Conservation (phyloP, 2,329 filamentous ascomycete genomes). For the Colletotrichum zoysiae region DNA sequence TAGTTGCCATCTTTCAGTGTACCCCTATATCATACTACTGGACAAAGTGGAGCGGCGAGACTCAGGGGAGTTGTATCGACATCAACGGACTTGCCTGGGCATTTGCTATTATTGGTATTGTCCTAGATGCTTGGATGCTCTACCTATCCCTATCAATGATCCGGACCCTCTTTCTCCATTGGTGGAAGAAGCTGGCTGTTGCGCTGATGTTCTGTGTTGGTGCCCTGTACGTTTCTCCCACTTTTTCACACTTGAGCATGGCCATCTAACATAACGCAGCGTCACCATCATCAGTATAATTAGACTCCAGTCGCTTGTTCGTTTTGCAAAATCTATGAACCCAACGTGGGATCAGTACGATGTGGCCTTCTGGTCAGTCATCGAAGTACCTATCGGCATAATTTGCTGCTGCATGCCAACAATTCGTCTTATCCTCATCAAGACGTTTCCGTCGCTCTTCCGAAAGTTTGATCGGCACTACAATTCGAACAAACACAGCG, state of each 20-base stretch:
- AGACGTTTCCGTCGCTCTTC: constrained; percentile 26
- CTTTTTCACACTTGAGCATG: not conserved
- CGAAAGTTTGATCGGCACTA: constrained; percentile 29
- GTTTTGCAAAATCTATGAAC: constrained; percentile 46
- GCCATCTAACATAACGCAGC: constrained; percentile 37
- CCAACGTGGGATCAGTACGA: constrained; percentile 49
- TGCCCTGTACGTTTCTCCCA: constrained; percentile 50
- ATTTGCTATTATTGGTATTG: constrained; percentile 57
- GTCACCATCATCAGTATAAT: constrained; percentile 50
- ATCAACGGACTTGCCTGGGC: constrained; percentile 56
- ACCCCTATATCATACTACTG: constrained; percentile 56
- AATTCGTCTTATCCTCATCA: constrained; percentile 38
- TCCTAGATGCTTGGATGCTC: constrained; percentile 58
- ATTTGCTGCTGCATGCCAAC: constrained; percentile 36
- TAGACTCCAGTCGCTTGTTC: constrained; percentile 47
- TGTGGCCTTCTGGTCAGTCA: constrained; percentile 43
- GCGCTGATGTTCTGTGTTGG: constrained; percentile 59
- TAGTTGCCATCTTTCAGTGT: constrained; percentile 54
- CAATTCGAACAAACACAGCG: constrained; percentile 3
- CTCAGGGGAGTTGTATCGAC: constrained; percentile 56
- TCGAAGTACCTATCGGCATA: constrained; percentile 36
- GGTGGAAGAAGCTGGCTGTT: constrained; percentile 58
- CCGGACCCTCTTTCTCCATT: constrained; percentile 50
- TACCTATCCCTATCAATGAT: constrained; percentile 56
- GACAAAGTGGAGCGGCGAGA: constrained; percentile 56